phyloP scores from a whole-genome alignment of 345 rosid genomes.

The Limnanthes douglasii region DNA sequence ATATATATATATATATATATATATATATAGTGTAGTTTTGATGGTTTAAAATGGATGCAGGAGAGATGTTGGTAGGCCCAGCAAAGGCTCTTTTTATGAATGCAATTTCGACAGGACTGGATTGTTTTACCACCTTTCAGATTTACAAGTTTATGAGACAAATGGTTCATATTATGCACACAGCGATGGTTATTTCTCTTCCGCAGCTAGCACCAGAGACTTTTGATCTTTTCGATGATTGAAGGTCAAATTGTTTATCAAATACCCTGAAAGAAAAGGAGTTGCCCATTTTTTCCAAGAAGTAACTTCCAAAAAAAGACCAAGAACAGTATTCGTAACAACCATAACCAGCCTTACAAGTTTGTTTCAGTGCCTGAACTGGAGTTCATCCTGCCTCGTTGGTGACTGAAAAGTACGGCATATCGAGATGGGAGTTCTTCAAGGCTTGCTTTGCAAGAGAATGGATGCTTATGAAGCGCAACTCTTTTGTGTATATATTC shows the following conservation, averaged over 20 bases:
- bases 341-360: slow-evolving; percentile 28
- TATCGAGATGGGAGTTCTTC: slow-evolving; percentile 51
- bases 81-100: slow-evolving; percentile 85
- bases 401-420: slow-evolving; percentile 51
- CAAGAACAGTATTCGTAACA: slow-evolving; percentile 71
- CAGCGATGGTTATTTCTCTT: slow-evolving; percentile 53
- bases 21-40: too few species aligned
- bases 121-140: slow-evolving; percentile 70
- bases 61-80: slow-evolving; percentile 93
- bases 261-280: slow-evolving; percentile 61
- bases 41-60: too few species aligned
- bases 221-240: slow-evolving; percentile 61
- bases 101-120: slow-evolving; percentile 89
- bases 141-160: slow-evolving; percentile 66
- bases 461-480: slow-evolving; percentile 62
- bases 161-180: slow-evolving; percentile 41
- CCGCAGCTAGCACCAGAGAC: slow-evolving; percentile 89
- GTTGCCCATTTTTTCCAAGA: slow-evolving; percentile 69
- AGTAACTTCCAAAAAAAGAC: slow-evolving; percentile 64
- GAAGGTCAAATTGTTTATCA: slow-evolving; percentile 61
- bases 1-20: too few species aligned
- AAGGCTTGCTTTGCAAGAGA: slow-evolving; percentile 58
- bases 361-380: slow-evolving; percentile 28
- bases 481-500: slow-evolving; percentile 36
- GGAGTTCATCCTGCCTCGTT: slow-evolving; percentile 48